Evolutionary conservation across 192 early-diverging fungal species (phyloP).

Genomic region (Martensiomyces pterosporus): DNA sequence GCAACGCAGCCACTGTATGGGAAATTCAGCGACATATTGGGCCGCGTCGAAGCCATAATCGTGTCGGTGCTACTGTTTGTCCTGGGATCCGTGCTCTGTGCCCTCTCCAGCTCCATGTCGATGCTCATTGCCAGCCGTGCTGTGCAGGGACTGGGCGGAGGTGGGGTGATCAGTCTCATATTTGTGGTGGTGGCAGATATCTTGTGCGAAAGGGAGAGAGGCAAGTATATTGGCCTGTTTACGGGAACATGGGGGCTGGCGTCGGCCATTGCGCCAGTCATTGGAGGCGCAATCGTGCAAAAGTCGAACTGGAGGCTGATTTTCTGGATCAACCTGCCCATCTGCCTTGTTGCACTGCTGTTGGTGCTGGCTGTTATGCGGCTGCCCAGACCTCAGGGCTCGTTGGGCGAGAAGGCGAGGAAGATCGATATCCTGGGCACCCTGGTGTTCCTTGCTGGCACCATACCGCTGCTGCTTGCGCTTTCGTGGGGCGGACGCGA

Average conservation of each 20-base stretch:
- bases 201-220: slow-evolving; percentile 76
- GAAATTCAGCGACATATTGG: slow-evolving; percentile 89
- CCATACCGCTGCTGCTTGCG: slow-evolving; percentile 53
- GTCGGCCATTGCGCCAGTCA: slow-evolving; percentile 73
- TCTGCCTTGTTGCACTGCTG: slow-evolving; percentile 62
- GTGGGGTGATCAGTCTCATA: slow-evolving; percentile 67
- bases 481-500: slow-evolving; percentile 62
- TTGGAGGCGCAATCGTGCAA: slow-evolving; percentile 85
- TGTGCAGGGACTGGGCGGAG: slow-evolving; percentile 80
- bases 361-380: slow-evolving; percentile 57
- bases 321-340: slow-evolving; percentile 84
- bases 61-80: slow-evolving; percentile 74
- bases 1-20: slow-evolving; percentile 68
- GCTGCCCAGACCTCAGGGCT: slow-evolving; percentile 55
- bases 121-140: slow-evolving; percentile 73
- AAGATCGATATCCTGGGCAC: slow-evolving; percentile 59
- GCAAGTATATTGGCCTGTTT: slow-evolving; percentile 81
- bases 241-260: slow-evolving; percentile 76
- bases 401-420: slow-evolving; percentile 54
- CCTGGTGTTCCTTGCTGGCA: slow-evolving; percentile 40
- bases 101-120: slow-evolving; percentile 58
- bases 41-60: slow-evolving; percentile 74
- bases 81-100: slow-evolving; percentile 80
- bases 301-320: slow-evolving; percentile 59
- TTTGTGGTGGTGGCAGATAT: slow-evolving; percentile 86